A percentile compares a stretch with the other conserved stretches of the same genome.
Conservation (phyloP, 208 protist genomes). For the Leishmania turanica region DNA sequence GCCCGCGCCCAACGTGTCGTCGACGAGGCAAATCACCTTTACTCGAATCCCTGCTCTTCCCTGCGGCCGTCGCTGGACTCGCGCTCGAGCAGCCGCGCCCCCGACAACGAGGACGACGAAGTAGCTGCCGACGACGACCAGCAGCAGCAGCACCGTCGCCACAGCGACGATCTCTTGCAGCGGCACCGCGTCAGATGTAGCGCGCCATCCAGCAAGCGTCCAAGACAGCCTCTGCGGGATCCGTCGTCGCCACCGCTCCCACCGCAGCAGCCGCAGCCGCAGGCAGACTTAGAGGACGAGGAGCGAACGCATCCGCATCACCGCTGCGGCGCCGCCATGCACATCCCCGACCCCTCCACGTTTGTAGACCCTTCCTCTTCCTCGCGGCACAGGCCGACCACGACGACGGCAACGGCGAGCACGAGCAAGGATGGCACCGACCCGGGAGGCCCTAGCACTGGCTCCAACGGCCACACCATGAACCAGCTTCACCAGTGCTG, state of each 20-base stretch:
- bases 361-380: slow-evolving; percentile 15
- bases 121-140: not conserved
- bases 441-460: not conserved
- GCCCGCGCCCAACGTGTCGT: slow-evolving; percentile 12
- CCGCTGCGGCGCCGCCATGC: slow-evolving; percentile 9
- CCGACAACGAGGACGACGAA: slow-evolving; percentile 16
- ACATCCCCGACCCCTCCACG: slow-evolving; percentile 28
- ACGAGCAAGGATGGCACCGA: not conserved
- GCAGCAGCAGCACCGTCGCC: slow-evolving; percentile 5
- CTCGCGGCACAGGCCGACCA: not conserved
- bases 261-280: not conserved
- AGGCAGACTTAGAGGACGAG: not conserved
- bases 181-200: not conserved
- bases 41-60: not conserved
- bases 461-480: not conserved
- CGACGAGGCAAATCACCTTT: slow-evolving; percentile 6
- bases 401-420: not conserved
- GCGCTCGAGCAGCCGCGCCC: slow-evolving; percentile 19
- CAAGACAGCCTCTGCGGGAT: slow-evolving; percentile 2
- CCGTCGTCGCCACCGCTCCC: not conserved
- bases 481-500: not conserved
- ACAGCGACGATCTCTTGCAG: slow-evolving; percentile 6
- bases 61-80: slow-evolving; percentile 19
- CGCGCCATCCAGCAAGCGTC: slow-evolving; percentile 19
- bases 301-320: not conserved